Conservation (phyloP, 2,329 filamentous ascomycete genomes). For the Nemania diffusa region DNA sequence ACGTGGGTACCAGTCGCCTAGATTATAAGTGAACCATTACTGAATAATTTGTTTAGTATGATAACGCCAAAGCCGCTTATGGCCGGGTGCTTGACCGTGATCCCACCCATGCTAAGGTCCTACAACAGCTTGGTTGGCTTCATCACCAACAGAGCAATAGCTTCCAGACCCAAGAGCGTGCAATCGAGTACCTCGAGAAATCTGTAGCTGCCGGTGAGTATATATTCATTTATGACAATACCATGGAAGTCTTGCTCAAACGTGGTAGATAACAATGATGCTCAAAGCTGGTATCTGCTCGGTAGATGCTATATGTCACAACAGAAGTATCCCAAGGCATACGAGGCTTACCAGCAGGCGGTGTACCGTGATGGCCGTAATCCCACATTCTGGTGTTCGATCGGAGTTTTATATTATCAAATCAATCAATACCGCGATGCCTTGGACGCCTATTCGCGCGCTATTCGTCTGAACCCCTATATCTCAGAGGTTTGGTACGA, state of each 20-base stretch:
- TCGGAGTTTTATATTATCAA: constrained; percentile 98
- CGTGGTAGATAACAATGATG: constrained; percentile 83
- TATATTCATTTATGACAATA: constrained; percentile 33
- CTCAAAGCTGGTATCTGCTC: constrained; percentile 98
- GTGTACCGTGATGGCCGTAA: constrained; percentile 98
- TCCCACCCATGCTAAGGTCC: constrained; percentile 95
- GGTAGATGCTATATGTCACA: constrained; percentile 99
- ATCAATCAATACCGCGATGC: constrained; percentile 99
- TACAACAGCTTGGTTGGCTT: constrained; percentile 97
- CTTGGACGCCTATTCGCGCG: constrained; percentile 95
- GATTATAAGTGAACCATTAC: constrained; percentile 35
- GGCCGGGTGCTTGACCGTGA: constrained; percentile 92
- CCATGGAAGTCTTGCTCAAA: constrained; percentile 44
- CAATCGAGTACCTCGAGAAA: constrained; percentile 97
- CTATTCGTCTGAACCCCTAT: constrained; percentile 95
- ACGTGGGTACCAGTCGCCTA: constrained; percentile 70
- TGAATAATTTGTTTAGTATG: constrained; percentile 73
- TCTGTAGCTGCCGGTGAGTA: constrained; percentile 87
- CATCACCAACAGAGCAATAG: constrained; percentile 95
- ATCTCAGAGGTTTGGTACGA: constrained; percentile 99
- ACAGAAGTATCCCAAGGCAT: constrained; percentile 98
- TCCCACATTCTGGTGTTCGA: constrained; percentile 99
- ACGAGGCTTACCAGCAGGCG: constrained; percentile 98
- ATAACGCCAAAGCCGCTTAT: constrained; percentile 91
- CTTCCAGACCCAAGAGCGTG: constrained; percentile 92